Conservation (phyloP, 164 flowering plant genomes). For the Tinospora cordifolia region DNA sequence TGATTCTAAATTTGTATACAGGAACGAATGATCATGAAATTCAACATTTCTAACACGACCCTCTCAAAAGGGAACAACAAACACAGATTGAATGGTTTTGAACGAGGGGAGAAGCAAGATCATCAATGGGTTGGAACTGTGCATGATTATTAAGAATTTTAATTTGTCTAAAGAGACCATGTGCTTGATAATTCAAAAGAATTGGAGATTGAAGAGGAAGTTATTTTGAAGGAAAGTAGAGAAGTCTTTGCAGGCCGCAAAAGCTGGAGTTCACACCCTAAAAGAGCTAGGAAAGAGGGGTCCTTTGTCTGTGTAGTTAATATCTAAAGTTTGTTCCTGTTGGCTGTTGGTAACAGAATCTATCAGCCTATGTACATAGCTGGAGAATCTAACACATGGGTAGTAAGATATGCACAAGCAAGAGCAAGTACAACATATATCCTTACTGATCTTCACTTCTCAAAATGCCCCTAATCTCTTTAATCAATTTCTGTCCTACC, state of each 20-base stretch:
- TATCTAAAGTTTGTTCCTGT: background rate
- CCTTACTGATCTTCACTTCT: background rate
- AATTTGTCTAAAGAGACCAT: too few relatives aligned
- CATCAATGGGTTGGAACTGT: too few relatives aligned
- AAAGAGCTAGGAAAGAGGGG: background rate
- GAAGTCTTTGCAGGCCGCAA: background rate
- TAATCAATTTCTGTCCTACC: background rate
- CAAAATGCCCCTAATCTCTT: background rate
- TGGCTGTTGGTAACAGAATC: background rate
- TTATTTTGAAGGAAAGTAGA: background rate
- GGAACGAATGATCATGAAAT: too few relatives aligned
- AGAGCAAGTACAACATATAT: background rate
- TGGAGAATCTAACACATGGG: slow-evolving; percentile 3
- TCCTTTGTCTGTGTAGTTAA: background rate
- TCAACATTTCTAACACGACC: too few relatives aligned
- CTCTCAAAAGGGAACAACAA: too few relatives aligned
- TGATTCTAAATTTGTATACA: too few relatives aligned
- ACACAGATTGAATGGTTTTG: too few relatives aligned
- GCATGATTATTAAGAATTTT: too few relatives aligned
- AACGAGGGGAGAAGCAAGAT: too few relatives aligned
- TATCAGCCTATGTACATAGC: background rate
- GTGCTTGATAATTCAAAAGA: too few relatives aligned
- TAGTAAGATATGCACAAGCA: background rate
- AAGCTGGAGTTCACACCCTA: background rate
- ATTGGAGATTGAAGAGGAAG: too few relatives aligned